Evolutionary conservation across 495 filamentous ascomycete genomes (phyloP).

Genomic region (Penicillium arizonense): DNA sequence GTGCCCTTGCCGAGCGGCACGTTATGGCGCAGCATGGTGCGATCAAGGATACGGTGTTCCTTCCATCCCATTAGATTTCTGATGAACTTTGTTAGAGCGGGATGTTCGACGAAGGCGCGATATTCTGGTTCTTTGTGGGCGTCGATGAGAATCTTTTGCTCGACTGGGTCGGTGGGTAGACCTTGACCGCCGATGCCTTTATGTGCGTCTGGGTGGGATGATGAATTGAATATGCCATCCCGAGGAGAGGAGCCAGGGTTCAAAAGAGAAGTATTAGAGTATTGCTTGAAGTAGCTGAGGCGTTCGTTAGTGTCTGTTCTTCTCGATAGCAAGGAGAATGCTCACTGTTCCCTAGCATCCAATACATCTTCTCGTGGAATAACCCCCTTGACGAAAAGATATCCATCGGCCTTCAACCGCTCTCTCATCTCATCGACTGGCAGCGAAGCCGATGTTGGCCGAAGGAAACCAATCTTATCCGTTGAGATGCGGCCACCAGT

Average conservation of each 20-base stretch:
- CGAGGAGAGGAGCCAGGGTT: slow-evolving; percentile 27
- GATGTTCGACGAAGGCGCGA: slow-evolving; percentile 49
- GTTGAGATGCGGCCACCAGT: slow-evolving; percentile 24
- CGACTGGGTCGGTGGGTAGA: slow-evolving; percentile 27
- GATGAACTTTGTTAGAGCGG: slow-evolving; percentile 45
- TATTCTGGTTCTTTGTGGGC: slow-evolving; percentile 48
- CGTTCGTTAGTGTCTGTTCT: background rate
- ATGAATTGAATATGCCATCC: slow-evolving; percentile 43
- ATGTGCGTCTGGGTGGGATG: slow-evolving; percentile 37
- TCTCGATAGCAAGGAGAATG: background rate
- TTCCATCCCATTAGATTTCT: slow-evolving; percentile 47
- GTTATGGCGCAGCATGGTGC: slow-evolving; percentile 52
- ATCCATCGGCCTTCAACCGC: slow-evolving; percentile 46
- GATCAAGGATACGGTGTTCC: slow-evolving; percentile 36
- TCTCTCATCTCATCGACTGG: slow-evolving; percentile 34
- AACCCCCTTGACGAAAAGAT: slow-evolving; percentile 52
- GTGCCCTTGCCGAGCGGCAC: slow-evolving; percentile 50
- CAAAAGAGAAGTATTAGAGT: slow-evolving; percentile 47
- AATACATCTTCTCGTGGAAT: slow-evolving; percentile 50
- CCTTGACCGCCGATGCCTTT: slow-evolving; percentile 48
- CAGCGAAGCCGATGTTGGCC: slow-evolving; percentile 7
- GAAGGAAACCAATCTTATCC: slow-evolving; percentile 10
- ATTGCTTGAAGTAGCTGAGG: slow-evolving; percentile 46
- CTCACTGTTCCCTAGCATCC: slow-evolving; percentile 38
- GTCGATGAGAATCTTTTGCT: slow-evolving; percentile 41